phyloP scores from a whole-genome alignment of 306 rosid species.

The Vigna radiata region DNA sequence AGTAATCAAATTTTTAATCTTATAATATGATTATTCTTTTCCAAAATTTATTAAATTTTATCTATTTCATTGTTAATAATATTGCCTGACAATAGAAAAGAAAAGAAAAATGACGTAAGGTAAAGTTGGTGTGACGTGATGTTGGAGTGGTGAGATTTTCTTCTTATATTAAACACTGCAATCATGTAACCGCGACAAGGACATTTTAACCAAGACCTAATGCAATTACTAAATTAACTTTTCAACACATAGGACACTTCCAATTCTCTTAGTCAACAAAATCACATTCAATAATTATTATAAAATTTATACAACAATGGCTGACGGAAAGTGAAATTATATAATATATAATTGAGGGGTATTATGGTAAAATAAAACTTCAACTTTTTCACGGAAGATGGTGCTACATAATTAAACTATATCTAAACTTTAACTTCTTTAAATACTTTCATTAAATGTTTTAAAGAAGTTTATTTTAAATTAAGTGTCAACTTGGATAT shows the following conservation, averaged over 20 bases:
- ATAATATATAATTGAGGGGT: no score
- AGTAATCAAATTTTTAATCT: no score
- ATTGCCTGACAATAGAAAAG: no score
- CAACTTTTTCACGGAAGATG: no score
- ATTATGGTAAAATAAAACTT: no score
- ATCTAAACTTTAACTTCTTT: not conserved
- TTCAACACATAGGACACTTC: not conserved
- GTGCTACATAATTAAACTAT: not conserved
- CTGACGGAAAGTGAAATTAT: not conserved
- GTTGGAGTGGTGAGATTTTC: not conserved
- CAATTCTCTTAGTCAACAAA: conserved; percentile 10
- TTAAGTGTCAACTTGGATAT: no score
- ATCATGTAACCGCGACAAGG: conserved; percentile 1
- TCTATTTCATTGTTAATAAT: no score
- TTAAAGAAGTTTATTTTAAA: no score
- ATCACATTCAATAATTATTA: conserved; percentile 4
- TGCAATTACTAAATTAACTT: not conserved
- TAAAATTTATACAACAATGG: not conserved
- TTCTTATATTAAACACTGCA: not conserved
- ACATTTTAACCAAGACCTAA: conserved; percentile 2
- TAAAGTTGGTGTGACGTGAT: not conserved
- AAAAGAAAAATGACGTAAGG: no score
- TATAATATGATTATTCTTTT: no score
- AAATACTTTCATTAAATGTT: not conserved
- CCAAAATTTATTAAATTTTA: no score